Percentiles rank a stretch among this genome's conserved stretches.
These are phyloP conservation scores for Yamadazyma sp. DNA, from an alignment of 1,139 yeast genomes.

Conservation along the genomic window DNA sequence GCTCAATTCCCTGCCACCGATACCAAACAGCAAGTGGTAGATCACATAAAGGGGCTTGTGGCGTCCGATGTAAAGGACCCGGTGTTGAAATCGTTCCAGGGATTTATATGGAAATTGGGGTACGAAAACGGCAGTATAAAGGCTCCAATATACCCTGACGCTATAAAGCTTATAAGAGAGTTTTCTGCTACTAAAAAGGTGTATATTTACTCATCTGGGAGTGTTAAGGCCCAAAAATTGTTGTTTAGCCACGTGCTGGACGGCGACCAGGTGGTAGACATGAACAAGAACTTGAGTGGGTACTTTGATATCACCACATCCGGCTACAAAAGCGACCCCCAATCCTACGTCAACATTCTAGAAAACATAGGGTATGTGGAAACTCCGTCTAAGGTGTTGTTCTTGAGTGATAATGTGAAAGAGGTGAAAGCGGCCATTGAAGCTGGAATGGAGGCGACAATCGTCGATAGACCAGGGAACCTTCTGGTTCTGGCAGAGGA, in stretches of 20 bases:
- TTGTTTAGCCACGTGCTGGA: constrained; percentile 63
- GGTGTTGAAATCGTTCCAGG: constrained; percentile 75
- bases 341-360: constrained; percentile 62
- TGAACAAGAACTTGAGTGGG: constrained; percentile 56
- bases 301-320: constrained; percentile 86
- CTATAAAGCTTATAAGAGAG: constrained; percentile 53
- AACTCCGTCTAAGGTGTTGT: constrained; percentile 43
- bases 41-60: constrained; percentile 49
- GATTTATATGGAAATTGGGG: constrained; percentile 79
- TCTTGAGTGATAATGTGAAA: constrained; percentile 71
- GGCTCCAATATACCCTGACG: constrained; percentile 80
- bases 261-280: constrained; percentile 30
- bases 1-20: constrained; percentile 36
- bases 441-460: constrained; percentile 60
- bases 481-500: constrained; percentile 45
- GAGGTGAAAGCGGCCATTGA: constrained; percentile 72
- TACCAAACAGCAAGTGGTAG: constrained; percentile 25
- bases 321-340: constrained; percentile 63
- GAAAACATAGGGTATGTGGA: constrained; percentile 36
- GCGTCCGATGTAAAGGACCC: constrained; percentile 74
- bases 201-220: constrained; percentile 89
- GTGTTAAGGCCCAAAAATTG: constrained; percentile 80
- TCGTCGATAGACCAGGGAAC: constrained; percentile 80
- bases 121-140: constrained; percentile 69
- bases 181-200: constrained; percentile 36